Base-by-base conservation (phyloP, 2,329 filamentous ascomycete species). In the Botrytis fragariae region DNA sequence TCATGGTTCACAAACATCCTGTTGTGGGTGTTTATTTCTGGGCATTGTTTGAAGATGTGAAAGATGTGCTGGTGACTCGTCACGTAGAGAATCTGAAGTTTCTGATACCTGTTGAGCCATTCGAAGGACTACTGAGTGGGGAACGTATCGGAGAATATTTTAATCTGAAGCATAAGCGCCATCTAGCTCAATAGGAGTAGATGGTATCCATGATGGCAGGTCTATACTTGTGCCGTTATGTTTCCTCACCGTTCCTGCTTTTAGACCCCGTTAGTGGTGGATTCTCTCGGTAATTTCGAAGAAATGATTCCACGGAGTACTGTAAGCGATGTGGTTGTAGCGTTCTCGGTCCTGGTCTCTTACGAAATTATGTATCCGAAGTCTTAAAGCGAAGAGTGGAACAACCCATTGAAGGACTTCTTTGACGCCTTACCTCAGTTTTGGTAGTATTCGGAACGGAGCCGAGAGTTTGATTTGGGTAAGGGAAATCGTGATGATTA, bases 91-190 rank as follows among this genome's bases (percentile, higher is more conserved):
- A 57, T 25, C 37, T 22, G 45, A 57, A n/a, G 48, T 67, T 51
- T 51, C 42, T 51, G 59, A 71, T 51, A 63, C 39, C 44, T 35
- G 60, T 42, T 42, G 60, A 65, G 22, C 69, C 60, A 54, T 29
- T 54, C 4, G 48, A 68, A 60, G 60, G 63, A 35, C 44, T 51
- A 44, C 10, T 45, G 51, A 72, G 71, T 72, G 71, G 71, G 32
- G 35, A 68, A 48, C 48, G 32, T 59, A 60, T 68, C 71, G 62
- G 51, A 72, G 62, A 69, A 68, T 68, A 72, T 72, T 72, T 72
- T 60, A 72, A 69, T 72, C 70, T 72, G 71, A 68, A 61, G 57
- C 71, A 69, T 48, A 69, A 68, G 71, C 62, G 71, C 71, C 29
- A 68, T 72, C 62, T 37, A 61, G 18, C 51, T 60, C 25, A 57